Evolutionary conservation across 179 eudicot genomes (phyloP), one percentile per base, ranked within the genome.

Genomic region (Spinacia oleracea): DNA sequence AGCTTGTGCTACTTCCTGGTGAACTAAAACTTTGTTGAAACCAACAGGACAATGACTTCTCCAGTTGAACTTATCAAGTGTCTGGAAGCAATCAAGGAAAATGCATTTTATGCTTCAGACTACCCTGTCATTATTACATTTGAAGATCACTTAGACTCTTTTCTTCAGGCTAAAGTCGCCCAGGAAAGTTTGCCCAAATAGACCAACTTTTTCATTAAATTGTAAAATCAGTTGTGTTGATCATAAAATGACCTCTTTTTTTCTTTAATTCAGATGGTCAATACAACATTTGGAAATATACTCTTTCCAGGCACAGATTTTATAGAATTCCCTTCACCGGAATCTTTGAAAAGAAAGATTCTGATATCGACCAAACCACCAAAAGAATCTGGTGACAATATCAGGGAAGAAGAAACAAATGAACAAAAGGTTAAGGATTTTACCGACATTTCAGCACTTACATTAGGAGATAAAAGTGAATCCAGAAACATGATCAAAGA

Each of bases 101-200:
- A 94, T 72, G 98, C 98, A n/a, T 94, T 94, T 72, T 87, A 83
- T 75, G 88, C 85, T 70, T 92, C 96, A 50, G 93, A 90, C 7
- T 94, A 94, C 62, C 98, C 98, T 78, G 92, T 94, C 25, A 90
- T 94, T 18, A 87, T 94, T 5, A 92, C 98, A 51, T 88, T 94
- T 56, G 98, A 94, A 87, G 97, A 94, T 66, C 98, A 92, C 66
- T 91, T 94, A 48, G 90, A 91, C 62, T 82, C 93, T 64, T 81
- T 81, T 8, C 98, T 94, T 88, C 97, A 91, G 81, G 89, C 86
- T 70, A 89, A 85, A 81, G 98, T 91, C 56, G 98, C 98, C 40
- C 87, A 90, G 97, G 98, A 86, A 74, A 78, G 86, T 83, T 74
- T 50, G 1, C 32, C 23, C 16, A 72, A 16, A 38, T 80, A 40